Conservation (phyloP, 78 protist genomes). For the Dictyostelium citrinum region DNA sequence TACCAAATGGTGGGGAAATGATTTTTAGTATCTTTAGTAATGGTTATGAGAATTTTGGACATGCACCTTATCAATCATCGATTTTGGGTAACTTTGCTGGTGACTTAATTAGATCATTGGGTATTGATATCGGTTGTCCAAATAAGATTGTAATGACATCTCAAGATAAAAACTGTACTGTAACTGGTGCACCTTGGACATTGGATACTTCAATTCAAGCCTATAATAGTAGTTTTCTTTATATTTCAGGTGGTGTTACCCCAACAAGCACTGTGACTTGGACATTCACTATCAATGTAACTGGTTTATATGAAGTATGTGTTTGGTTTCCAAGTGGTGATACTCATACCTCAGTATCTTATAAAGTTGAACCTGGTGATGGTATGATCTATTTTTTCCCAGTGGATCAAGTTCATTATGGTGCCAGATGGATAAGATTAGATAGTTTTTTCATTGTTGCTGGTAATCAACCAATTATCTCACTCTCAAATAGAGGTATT, state of each 20-base stretch:
- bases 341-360: background rate
- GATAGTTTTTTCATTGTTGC: constrained; percentile 31
- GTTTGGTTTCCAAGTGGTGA: constrained; percentile 57
- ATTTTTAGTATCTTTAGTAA: constrained; percentile 28
- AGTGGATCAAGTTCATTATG: constrained; percentile 55
- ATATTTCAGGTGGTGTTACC: constrained; percentile 1
- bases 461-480: constrained; percentile 22
- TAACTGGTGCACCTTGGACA: constrained; percentile 16
- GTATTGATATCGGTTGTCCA: constrained; percentile 28
- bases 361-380: background rate
- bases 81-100: constrained; percentile 51
- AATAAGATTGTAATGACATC: constrained; percentile 17
- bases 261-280: background rate
- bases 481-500: background rate
- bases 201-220: constrained; percentile 6
- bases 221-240: constrained; percentile 14
- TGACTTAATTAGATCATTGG: background rate
- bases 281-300: background rate
- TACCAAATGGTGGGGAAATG: constrained; percentile 58
- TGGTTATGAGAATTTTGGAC: constrained; percentile 61
- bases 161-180: background rate
- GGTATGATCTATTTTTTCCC: background rate
- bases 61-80: constrained; percentile 67
- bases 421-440: constrained; percentile 65
- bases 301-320: constrained; percentile 67